Base-by-base conservation (phyloP, 441 rosid genomes). In the Populus hybrid region DNA sequence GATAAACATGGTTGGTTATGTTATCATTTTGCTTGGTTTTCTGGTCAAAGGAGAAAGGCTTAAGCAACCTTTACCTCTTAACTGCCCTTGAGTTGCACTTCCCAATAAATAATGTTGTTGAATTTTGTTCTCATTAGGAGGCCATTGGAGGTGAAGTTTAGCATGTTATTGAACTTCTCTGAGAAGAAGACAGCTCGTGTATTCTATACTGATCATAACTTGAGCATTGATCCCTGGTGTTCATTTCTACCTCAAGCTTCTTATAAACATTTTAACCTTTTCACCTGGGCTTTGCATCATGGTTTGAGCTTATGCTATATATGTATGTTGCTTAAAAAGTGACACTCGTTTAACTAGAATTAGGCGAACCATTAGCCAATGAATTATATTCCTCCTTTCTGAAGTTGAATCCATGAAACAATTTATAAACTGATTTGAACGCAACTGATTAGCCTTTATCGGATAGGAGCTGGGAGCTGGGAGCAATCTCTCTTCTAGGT, bases 11-110 rank as follows among this genome's bases (percentile, higher is more conserved):
- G 66, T 59, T 14, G 24, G 38, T n/a, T 75, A 1, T 34, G 6
- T 34, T 36, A 66, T 50, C 57, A 46, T 12, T 1, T 70, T 36
- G n/a, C 32, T 76, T 74, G 1, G 1, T 81, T 78, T 65, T 21
- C 32, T 21, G 64, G 64, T 79, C 67, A 70, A 79, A 72, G 69
- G 16, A 20, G 50, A 68, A 34, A 69, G 20, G 63, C 63, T 5
- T 30, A 34, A 42, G 66, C 61, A 20, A 61, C 30, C 64, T 66
- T 8, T 23, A 72, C 59, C 42, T 40, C 38, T 20, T 20, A 40
- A 14, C 61, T 57, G 12, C 5, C 57, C 20, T 70, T 28, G 38
- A 28, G 18, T 32, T 26, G 38, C 32, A 32, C 16, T 23, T 57
- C 12, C 34, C 69, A 71, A n/a, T 66, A 21, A 67, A 30, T 9